These are phyloP conservation scores for Neurospora sp. DNA, from an alignment of 2,329 filamentous ascomycete genomes.

Conservation along the genomic window DNA sequence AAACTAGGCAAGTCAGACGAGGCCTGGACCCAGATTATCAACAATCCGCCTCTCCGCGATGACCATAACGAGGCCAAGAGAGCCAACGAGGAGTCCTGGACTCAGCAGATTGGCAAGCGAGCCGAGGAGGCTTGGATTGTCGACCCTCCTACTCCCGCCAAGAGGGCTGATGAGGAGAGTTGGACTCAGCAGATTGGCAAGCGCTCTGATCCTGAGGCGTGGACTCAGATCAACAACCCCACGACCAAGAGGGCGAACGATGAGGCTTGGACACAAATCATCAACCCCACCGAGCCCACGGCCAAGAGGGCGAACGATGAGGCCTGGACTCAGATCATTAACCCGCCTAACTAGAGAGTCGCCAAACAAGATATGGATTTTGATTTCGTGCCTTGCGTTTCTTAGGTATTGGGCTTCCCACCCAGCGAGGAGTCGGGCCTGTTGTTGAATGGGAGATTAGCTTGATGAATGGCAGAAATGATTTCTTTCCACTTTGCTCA, in stretches of 20 bases:
- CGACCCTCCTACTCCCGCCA: not conserved
- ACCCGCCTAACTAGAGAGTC: not conserved
- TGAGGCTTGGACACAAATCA: not conserved
- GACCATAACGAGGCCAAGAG: not conserved
- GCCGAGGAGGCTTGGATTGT: too few relatives aligned
- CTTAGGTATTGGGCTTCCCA: not conserved
- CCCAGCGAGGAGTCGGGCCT: not conserved
- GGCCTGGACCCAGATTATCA: not conserved
- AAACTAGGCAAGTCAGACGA: not conserved
- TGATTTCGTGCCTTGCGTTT: not conserved
- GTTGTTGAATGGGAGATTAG: not conserved
- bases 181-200: too few relatives aligned
- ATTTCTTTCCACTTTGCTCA: not conserved
- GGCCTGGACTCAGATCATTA: not conserved
- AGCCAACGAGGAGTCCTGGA: not conserved
- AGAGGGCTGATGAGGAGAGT: too few relatives aligned
- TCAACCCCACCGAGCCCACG: not conserved
- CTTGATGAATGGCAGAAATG: not conserved
- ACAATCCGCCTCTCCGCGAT: not conserved
- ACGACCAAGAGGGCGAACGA: not conserved
- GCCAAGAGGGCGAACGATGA: not conserved
- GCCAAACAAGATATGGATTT: not conserved
- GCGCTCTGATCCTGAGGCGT: not conserved
- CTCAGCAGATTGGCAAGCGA: not conserved
- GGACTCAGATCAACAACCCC: not conserved